phyloP scores from a whole-genome alignment of 2,329 filamentous ascomycete genomes.

The Aureobasidium sp. region DNA sequence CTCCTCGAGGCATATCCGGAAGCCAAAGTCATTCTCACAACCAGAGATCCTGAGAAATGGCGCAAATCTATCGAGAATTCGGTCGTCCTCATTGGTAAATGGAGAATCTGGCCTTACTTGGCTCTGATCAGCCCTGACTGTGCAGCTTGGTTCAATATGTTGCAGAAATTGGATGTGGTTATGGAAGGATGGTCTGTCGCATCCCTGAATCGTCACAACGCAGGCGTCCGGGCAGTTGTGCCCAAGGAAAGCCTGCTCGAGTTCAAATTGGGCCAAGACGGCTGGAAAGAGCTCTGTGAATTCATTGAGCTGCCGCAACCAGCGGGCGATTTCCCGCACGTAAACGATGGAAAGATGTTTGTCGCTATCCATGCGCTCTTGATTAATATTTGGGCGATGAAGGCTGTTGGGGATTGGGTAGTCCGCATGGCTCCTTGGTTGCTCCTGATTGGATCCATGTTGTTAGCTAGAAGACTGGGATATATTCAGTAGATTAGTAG shows the following conservation, averaged over 20 bases:
- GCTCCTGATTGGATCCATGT: not conserved
- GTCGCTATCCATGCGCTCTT: not conserved
- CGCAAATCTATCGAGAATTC: slow-evolving; percentile 2
- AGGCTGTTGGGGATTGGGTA: not conserved
- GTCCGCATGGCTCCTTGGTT: not conserved
- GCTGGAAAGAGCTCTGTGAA: slow-evolving; percentile 45
- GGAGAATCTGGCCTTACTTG: not conserved
- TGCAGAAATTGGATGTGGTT: not conserved
- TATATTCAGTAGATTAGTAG: not conserved
- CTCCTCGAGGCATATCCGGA: slow-evolving; percentile 17
- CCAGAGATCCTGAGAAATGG: slow-evolving; percentile 17
- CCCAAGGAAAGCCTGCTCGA: slow-evolving; percentile 43
- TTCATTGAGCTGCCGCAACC: slow-evolving; percentile 44
- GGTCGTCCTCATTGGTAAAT: not conserved
- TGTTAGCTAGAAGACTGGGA: not conserved
- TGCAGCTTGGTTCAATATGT: not conserved
- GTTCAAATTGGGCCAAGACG: slow-evolving; percentile 41
- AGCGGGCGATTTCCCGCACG: slow-evolving; percentile 24
- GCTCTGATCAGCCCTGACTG: not conserved
- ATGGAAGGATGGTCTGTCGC: not conserved
- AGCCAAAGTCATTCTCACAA: slow-evolving; percentile 18
- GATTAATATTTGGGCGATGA: not conserved
- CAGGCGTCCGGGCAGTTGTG: slow-evolving; percentile 21
- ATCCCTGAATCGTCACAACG: not conserved
- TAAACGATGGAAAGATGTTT: not conserved